phyloP scores from a whole-genome alignment of 2,329 filamentous ascomycete species.

The Penicillium occitanis region DNA sequence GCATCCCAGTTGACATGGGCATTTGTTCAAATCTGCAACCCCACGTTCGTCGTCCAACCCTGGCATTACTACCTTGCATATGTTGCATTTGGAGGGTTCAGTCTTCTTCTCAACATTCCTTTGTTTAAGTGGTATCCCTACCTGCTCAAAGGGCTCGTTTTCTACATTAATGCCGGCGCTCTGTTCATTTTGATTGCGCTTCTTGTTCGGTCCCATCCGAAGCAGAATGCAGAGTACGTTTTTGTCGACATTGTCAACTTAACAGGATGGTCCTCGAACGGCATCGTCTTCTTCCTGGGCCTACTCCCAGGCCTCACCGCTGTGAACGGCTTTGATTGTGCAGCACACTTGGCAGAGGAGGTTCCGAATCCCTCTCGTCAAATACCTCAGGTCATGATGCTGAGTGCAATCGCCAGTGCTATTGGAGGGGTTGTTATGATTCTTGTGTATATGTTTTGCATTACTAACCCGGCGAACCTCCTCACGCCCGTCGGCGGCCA shows the following conservation, averaged over 20 bases:
- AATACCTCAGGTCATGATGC: not conserved
- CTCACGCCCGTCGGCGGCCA: not conserved
- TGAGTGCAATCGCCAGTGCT: not conserved
- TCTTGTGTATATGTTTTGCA: not conserved
- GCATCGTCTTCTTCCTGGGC: not conserved
- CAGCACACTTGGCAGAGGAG: not conserved
- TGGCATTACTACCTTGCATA: too few species aligned
- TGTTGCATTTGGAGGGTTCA: not conserved
- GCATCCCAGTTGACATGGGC: not conserved
- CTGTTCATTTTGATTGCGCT: not conserved
- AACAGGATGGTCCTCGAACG: not conserved
- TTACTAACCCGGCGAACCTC: not conserved
- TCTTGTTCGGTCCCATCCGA: not conserved
- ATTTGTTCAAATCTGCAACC: too few species aligned
- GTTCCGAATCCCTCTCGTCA: not conserved
- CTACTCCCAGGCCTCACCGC: not conserved
- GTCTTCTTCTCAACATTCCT: not conserved
- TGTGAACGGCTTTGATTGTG: not conserved
- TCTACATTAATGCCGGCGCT: not conserved
- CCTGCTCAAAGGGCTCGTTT: not conserved
- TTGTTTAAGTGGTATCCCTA: not conserved
- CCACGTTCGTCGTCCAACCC: too few species aligned
- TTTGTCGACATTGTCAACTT: not conserved
- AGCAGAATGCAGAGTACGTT: not conserved
- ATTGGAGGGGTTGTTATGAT: not conserved